These are phyloP conservation scores for Xylaria sp. DNA, from an alignment of 2,329 filamentous ascomycete species.

Conservation along the genomic window DNA sequence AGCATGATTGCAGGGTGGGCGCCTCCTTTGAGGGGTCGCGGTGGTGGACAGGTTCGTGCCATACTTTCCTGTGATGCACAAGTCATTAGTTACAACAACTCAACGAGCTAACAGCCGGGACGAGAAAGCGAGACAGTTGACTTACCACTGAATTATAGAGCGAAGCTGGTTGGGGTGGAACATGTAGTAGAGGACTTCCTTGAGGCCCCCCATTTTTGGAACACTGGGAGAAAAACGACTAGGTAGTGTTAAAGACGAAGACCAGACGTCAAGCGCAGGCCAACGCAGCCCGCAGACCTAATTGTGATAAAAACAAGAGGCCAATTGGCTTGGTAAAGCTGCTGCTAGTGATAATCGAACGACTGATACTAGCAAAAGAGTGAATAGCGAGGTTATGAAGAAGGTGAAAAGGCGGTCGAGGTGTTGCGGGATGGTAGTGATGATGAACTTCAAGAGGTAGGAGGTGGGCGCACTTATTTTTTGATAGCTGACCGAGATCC, in stretches of 20 bases:
- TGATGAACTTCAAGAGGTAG: slow-evolving; percentile 3
- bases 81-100: slow-evolving; percentile 5
- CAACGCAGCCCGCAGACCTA: slow-evolving; percentile 17
- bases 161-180: slow-evolving; percentile 82
- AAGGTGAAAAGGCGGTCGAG: background rate
- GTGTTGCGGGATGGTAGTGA: slow-evolving; percentile 11
- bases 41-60: slow-evolving; percentile 93
- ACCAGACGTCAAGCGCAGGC: slow-evolving; percentile 7
- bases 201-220: slow-evolving; percentile 62
- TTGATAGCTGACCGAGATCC: slow-evolving; percentile 15
- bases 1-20: slow-evolving; percentile 81
- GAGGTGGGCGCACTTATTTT: slow-evolving; percentile 26
- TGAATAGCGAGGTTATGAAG: too few relatives aligned
- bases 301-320: background rate
- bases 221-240: background rate
- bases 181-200: slow-evolving; percentile 74
- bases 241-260: background rate
- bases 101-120: too few relatives aligned
- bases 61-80: slow-evolving; percentile 78
- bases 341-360: background rate
- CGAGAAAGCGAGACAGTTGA: slow-evolving; percentile 1
- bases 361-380: background rate
- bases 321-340: slow-evolving; percentile 17
- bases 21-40: slow-evolving; percentile 82
- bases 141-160: slow-evolving; percentile 88